phyloP scores from a whole-genome alignment of 768 basidiomycete genomes.

The Calocybe indica region DNA sequence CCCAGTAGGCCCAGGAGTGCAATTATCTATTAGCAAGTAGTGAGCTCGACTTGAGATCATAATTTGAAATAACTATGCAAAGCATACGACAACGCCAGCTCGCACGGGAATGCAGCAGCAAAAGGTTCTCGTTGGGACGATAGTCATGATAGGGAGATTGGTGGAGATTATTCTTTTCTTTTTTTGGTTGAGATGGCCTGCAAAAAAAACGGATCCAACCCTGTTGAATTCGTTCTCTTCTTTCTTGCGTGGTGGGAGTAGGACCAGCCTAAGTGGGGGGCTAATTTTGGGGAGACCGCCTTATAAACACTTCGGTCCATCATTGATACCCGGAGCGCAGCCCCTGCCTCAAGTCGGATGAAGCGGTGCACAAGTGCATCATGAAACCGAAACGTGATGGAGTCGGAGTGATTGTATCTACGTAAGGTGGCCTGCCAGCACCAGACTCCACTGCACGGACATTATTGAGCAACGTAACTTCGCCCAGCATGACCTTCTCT shows the following conservation, averaged over 20 bases:
- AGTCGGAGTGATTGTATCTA: no score
- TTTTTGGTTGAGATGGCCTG: conserved; percentile 1
- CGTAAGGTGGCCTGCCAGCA: no score
- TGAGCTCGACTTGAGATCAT: background rate
- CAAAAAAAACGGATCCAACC: conserved; percentile 12
- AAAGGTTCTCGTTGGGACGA: conserved; percentile 36
- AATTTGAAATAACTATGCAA: background rate
- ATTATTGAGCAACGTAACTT: no score
- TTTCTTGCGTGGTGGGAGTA: conserved; percentile 22
- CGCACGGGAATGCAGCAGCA: conserved; percentile 47
- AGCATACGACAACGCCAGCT: conserved; percentile 39
- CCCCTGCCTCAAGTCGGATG: no score
- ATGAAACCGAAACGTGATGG: no score
- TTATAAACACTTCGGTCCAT: no score
- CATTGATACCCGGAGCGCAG: no score
- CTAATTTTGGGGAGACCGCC: conserved; percentile 14
- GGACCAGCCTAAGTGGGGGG: conserved; percentile 41
- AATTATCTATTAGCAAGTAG: conserved; percentile 24
- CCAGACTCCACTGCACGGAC: no score
- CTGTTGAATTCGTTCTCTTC: conserved; percentile 6
- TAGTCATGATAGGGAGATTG: conserved; percentile 19
- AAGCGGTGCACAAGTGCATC: no score
- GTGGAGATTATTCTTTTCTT: conserved; percentile 5
- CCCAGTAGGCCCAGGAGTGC: conserved; percentile 38
- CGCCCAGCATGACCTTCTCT: no score